phyloP scores from a whole-genome alignment of 2,329 filamentous ascomycete species.

The Acrodontium crateriforme region DNA sequence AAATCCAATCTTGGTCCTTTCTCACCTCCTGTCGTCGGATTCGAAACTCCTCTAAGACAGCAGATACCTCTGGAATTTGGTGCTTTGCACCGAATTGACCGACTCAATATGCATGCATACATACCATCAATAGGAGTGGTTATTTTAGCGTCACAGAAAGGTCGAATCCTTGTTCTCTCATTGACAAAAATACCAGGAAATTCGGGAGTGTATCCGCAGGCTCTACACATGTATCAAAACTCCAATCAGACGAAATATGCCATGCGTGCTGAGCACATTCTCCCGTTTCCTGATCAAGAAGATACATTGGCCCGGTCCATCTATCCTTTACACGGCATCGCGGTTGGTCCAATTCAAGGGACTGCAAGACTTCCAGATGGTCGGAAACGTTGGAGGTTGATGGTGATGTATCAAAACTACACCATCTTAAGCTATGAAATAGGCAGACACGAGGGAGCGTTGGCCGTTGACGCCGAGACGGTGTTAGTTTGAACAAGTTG shows the following conservation, averaged over 20 bases:
- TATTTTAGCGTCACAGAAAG: conserved; percentile 51
- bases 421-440: conserved; percentile 58
- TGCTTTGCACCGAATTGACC: conserved; percentile 28
- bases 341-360: conserved; percentile 49
- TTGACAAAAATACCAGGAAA: conserved; percentile 35
- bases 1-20: conserved; percentile 4
- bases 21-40: conserved; percentile 20
- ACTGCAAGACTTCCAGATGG: conserved; percentile 16
- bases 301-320: conserved; percentile 27
- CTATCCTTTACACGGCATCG: conserved; percentile 52
- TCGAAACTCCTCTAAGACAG: conserved; percentile 24
- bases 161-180: conserved; percentile 48
- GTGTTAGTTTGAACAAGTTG: conserved; percentile 11
- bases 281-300: conserved; percentile 44
- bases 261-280: conserved; percentile 42
- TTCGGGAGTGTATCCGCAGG: conserved; percentile 6
- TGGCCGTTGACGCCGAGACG: conserved; percentile 8
- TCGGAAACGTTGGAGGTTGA: conserved; percentile 47
- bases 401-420: conserved; percentile 60
- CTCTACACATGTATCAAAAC: neutral
- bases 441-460: conserved; percentile 11
- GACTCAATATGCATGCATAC: conserved; percentile 48
- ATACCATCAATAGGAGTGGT: conserved; percentile 60
- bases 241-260: conserved; percentile 20
- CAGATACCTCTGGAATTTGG: conserved; percentile 15